Base-by-base conservation (phyloP, 257 asterid species). In the Capsicum rhomboideum region DNA sequence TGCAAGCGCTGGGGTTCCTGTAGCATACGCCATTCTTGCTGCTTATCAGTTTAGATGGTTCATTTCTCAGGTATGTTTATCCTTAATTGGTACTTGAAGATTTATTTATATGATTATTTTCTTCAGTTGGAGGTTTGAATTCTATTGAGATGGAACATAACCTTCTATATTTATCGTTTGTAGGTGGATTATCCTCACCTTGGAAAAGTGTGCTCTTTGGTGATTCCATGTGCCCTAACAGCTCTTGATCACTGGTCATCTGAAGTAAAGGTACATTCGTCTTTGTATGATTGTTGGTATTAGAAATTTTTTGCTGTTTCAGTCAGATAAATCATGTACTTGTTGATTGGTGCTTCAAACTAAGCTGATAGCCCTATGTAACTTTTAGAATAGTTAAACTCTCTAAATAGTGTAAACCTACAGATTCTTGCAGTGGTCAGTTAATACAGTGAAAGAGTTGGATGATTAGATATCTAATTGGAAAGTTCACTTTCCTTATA, bases 191-290 rank as follows among this genome's bases (percentile, higher is more conserved):
- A 88, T 84, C 93, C 95, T 26, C 87, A 86, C 83, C 82, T 95
- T 64, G 98, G 98, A 84, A 94, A 90, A 88, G 86, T 96, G 79
- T 91, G 93, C 83, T 85, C 91, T 88, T 89, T 92, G 92, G 91
- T 94, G 88, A 89, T 97, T 85, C 99, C 99, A 28, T 92, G 97
- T 91, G 96, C 94, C 66, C 88, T 97, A 58, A 90, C 97, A 56
- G 93, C 97, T 84, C 95, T 97, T 75, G 99, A 97, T 93, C 99
- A 97, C 88, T 95, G 99, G 99, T 97, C 97, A 29, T 92, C 97
- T 0, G 93, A 93, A 89, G 99, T 97, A 71, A 97, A 97, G 88
- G 99, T 97, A 82, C 77, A 96, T 84, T 53, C 75, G 40, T 54
- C 52, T 78, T 42, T 81, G 44, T 83, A 71, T 42, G 66, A 13